Conservation (phyloP, 2,329 filamentous ascomycete genomes). For the Phaeosphaeria sp. region DNA sequence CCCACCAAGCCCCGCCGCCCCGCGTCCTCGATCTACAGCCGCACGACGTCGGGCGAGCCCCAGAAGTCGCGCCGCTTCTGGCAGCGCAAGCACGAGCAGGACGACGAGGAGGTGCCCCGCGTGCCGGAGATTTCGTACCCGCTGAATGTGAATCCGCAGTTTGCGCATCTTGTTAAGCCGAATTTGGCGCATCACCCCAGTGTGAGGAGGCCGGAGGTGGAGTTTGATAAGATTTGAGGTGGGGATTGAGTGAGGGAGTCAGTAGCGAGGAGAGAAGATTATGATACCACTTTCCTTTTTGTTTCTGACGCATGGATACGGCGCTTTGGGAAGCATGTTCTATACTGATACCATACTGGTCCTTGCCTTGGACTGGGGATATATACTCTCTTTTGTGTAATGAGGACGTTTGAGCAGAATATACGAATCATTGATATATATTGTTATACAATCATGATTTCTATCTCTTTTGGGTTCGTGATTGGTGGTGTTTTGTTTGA, state of each 20-base stretch:
- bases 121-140: constrained; percentile 65
- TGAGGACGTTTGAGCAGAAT: neutral
- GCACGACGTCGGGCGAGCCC: constrained; percentile 39
- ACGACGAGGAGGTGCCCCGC: constrained; percentile 52
- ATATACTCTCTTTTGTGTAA: neutral
- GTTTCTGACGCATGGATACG: neutral
- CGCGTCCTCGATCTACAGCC: constrained; percentile 41
- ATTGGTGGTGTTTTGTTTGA: constrained; percentile 9
- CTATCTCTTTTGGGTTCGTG: neutral
- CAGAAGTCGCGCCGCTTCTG: constrained; percentile 39
- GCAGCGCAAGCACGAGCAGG: constrained; percentile 33
- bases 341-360: neutral
- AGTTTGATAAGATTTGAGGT: constrained; percentile 38
- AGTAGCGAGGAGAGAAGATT: constrained; percentile 6
- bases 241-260: neutral
- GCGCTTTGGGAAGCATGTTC: neutral
- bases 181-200: constrained; percentile 64
- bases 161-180: constrained; percentile 61
- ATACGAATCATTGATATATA: neutral
- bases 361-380: neutral
- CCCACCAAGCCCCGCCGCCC: constrained; percentile 40
- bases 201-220: constrained; percentile 34
- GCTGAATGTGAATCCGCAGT: constrained; percentile 60
- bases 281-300: constrained; percentile 40
- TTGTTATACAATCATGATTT: neutral